These are phyloP conservation scores for Phytopythium sindhum DNA, from an alignment of 352 stramenopile genomes.

Conservation along the genomic window DNA sequence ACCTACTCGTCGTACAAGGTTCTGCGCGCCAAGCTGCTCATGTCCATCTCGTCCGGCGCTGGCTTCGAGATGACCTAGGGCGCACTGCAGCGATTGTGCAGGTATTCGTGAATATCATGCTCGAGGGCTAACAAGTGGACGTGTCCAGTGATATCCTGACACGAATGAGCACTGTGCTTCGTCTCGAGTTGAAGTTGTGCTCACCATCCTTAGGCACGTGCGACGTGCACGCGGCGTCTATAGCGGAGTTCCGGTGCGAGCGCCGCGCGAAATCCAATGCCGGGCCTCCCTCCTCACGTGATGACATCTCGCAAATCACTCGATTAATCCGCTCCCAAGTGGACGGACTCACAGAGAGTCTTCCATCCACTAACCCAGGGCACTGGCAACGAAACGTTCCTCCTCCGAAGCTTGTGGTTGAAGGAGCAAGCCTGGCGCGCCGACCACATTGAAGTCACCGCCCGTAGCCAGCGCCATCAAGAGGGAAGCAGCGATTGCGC, in stretches of 20 bases:
- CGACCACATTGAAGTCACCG: neutral
- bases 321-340: neutral
- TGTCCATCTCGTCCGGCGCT: conserved; percentile 91
- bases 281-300: no score
- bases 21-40: conserved; percentile 91
- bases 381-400: neutral
- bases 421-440: neutral
- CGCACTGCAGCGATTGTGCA: neutral
- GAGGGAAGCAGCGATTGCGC: no score
- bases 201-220: neutral
- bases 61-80: conserved; percentile 96
- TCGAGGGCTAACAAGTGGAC: neutral
- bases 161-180: neutral
- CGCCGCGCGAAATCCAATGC: neutral
- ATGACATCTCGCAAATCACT: neutral
- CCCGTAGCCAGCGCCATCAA: no score
- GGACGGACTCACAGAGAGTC: no score
- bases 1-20: conserved; percentile 95
- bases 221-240: neutral
- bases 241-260: neutral
- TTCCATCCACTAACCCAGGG: no score
- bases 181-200: neutral
- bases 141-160: neutral
- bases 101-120: neutral
- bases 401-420: neutral